A percentile compares a stretch with the other conserved stretches of the same genome.
Evolutionary conservation across 306 rosid genomes (phyloP).

Genomic region (Medicago lupulina): DNA sequence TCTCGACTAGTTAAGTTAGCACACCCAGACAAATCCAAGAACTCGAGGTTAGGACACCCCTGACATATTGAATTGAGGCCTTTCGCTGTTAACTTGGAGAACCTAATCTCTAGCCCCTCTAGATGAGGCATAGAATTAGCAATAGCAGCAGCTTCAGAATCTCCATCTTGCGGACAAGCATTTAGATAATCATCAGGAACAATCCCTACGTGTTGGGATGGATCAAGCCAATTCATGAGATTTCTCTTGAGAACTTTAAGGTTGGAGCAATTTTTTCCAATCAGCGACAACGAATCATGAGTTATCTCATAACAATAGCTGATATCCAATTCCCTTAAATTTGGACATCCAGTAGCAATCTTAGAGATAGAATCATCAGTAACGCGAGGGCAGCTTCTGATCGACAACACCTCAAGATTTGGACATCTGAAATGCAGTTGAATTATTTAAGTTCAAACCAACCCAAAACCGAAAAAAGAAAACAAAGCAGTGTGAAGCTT

Average conservation of each 20-base stretch:
- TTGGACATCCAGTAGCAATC: constrained; percentile 44
- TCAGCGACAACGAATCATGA: constrained; percentile 39
- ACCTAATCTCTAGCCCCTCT: constrained; percentile 75
- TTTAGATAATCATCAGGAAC: background rate
- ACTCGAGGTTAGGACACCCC: constrained; percentile 75
- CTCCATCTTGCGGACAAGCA: constrained; percentile 89
- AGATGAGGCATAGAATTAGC: constrained; percentile 76
- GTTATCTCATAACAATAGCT: constrained; percentile 52
- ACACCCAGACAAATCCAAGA: constrained; percentile 85
- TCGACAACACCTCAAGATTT: constrained; percentile 74
- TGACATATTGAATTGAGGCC: constrained; percentile 64
- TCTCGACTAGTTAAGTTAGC: constrained; percentile 75
- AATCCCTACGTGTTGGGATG: constrained; percentile 48
- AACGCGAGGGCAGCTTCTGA: constrained; percentile 77
- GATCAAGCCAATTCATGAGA: constrained; percentile 72
- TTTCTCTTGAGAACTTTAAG: constrained; percentile 75
- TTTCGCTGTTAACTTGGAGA: constrained; percentile 69
- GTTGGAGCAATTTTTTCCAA: constrained; percentile 59
- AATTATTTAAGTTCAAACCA: background rate
- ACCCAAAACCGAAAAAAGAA: background rate
- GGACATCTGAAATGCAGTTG: constrained; percentile 62
- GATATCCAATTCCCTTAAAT: constrained; percentile 47
- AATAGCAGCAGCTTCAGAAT: constrained; percentile 80
- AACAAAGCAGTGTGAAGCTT: background rate
- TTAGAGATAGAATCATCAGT: constrained; percentile 70